Base-by-base conservation (phyloP, 1,284 basidiomycete genomes). In the Porogramme epimiltina region DNA sequence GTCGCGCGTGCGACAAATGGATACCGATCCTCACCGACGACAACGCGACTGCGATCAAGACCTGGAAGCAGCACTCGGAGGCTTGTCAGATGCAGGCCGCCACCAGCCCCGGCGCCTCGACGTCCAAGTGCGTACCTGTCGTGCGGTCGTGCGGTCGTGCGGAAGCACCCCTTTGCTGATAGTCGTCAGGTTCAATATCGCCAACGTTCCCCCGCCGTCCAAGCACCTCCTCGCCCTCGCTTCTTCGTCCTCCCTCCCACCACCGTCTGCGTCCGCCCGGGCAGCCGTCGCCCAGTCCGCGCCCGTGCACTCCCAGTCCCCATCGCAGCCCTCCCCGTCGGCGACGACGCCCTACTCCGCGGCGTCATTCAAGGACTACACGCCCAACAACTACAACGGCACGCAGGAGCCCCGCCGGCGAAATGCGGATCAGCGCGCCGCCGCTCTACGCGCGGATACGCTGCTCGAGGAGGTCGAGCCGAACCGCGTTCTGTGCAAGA, bases 341-440 rank as follows among this genome's bases (percentile, higher is more conserved):
- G 66, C 73, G n/a, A n/a, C n/a, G n/a, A n/a, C n/a, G n/a, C n/a
- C n/a, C n/a, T n/a, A n/a, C n/a, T n/a, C n/a, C 10, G 34, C 46
- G 9, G 25, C 23, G 3, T 19, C 57, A 2, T 79, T 77, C 68
- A 77, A 72, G 62, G 78, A 82, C 59, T 74, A 80, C 49, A 79
- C 70, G n/a, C 76, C 81, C 0, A 68, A 72, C 40, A 79, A 74
- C 73, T 72, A 70, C 33, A 26, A 51, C 22, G 77, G 79, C 13
- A 68, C 73, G 1, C 80, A 84, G 50, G 86, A 89, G 58, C 81
- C 84, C 16, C 78, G 87, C 26, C 71, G 85, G 31, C 78, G 85
- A 47, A 89, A 87, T 55, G 85, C 87, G 20, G 87, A 88, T 61
- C 86, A 89, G 67, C 81, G 87, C 24, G 85, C 84, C 0, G 84